phyloP scores from a whole-genome alignment of 352 stramenopile species.

The Phytophthora pisi region DNA sequence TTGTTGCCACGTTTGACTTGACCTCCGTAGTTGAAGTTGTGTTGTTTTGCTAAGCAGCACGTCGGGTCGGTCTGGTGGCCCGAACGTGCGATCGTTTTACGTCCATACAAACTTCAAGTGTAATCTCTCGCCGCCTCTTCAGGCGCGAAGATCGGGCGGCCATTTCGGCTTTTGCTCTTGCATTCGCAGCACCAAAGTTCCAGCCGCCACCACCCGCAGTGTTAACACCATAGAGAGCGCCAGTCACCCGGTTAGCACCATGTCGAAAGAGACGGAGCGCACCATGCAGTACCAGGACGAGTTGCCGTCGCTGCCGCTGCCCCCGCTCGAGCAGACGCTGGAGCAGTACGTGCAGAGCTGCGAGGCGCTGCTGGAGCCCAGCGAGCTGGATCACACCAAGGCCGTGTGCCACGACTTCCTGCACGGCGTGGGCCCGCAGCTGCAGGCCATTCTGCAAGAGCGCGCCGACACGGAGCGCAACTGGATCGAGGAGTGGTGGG shows the following conservation, averaged over 20 bases:
- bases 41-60: slow-evolving; percentile 25
- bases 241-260: slow-evolving; percentile 18
- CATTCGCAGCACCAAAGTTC: slow-evolving; percentile 23
- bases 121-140: slow-evolving; percentile 14
- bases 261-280: slow-evolving; percentile 42
- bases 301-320: slow-evolving; percentile 93
- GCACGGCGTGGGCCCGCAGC: slow-evolving; percentile 81
- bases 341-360: slow-evolving; percentile 92
- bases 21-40: slow-evolving; percentile 21
- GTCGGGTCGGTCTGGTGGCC: slow-evolving; percentile 6
- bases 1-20: neutral
- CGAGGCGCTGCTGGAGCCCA: slow-evolving; percentile 85
- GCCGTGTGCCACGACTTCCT: slow-evolving; percentile 92
- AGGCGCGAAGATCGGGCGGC: slow-evolving; percentile 15
- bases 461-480: slow-evolving; percentile 85
- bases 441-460: slow-evolving; percentile 91
- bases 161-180: slow-evolving; percentile 29
- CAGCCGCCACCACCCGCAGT: neutral
- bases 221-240: slow-evolving; percentile 1
- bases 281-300: slow-evolving; percentile 87
- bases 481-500: slow-evolving; percentile 96
- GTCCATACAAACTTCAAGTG: slow-evolving; percentile 23
- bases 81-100: slow-evolving; percentile 3
- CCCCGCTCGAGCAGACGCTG: slow-evolving; percentile 93
- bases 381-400: slow-evolving; percentile 92